phyloP scores from a whole-genome alignment of 2,329 filamentous ascomycete genomes.

The Calonectria hongkongensis region DNA sequence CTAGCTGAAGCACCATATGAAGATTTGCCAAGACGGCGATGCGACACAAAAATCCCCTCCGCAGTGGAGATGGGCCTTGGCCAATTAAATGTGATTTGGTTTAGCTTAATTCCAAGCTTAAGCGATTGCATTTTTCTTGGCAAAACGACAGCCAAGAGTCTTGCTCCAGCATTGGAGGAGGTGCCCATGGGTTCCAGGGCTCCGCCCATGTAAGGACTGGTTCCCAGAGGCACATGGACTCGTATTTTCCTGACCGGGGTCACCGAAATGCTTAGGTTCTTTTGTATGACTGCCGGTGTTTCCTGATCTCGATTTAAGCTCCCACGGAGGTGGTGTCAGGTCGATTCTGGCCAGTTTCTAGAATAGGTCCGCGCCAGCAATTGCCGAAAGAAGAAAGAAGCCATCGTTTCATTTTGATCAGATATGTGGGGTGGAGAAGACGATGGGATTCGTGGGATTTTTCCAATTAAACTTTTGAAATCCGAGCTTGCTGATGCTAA shows the following conservation, averaged over 20 bases:
- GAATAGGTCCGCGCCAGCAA: not conserved
- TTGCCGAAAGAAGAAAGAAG: not conserved
- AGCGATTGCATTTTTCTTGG: not conserved
- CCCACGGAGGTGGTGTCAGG: not conserved
- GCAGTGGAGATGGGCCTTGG: not conserved
- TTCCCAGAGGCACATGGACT: not conserved
- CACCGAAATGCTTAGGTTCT: not conserved
- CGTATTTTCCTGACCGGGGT: not conserved
- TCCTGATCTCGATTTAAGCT: slow-evolving; percentile 7
- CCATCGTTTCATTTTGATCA: slow-evolving; percentile 28
- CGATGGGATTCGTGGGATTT: slow-evolving; percentile 18
- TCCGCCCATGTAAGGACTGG: not conserved
- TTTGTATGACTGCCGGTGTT: not conserved
- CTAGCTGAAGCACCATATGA: not conserved
- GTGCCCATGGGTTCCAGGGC: not conserved
- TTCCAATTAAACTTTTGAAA: not conserved
- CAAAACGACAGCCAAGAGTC: not conserved
- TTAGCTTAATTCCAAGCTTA: slow-evolving; percentile 25
- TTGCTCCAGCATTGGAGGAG: not conserved
- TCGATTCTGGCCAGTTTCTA: not conserved
- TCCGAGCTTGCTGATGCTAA: not conserved
- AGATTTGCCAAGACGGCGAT: not conserved
- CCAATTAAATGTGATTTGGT: not conserved
- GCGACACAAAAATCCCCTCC: not conserved
- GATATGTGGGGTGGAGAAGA: not conserved